Percentiles rank a stretch among this genome's conserved stretches.
These are phyloP conservation scores for Chaetothyriales sp. DNA, from an alignment of 2,329 filamentous ascomycete genomes.

Conservation along the genomic window DNA sequence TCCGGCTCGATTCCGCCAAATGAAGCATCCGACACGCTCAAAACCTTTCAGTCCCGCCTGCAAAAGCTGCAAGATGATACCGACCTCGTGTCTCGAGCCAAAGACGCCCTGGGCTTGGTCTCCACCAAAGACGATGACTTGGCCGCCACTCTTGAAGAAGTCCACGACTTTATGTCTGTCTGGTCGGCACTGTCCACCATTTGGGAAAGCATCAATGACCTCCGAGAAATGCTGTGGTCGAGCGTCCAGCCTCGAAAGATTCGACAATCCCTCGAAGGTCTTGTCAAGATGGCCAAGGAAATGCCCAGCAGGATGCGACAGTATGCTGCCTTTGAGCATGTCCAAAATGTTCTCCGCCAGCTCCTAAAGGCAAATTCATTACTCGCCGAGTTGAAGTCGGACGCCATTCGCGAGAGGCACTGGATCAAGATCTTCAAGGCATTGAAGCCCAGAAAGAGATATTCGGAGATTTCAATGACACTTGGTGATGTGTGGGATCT, in stretches of 20 bases:
- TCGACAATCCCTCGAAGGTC: slow-evolving; percentile 70
- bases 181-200: slow-evolving; percentile 94
- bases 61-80: slow-evolving; percentile 75
- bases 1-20: slow-evolving; percentile 87
- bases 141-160: slow-evolving; percentile 77
- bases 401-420: slow-evolving; percentile 89
- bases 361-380: slow-evolving; percentile 83
- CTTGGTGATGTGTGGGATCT: slow-evolving; percentile 99
- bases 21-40: slow-evolving; percentile 69
- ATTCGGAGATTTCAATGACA: slow-evolving; percentile 86
- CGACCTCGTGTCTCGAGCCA: slow-evolving; percentile 89
- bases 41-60: slow-evolving; percentile 70
- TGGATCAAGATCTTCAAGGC: slow-evolving; percentile 98
- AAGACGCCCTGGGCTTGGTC: slow-evolving; percentile 87
- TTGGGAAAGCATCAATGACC: slow-evolving; percentile 90
- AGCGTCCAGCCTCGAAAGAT: slow-evolving; percentile 92
- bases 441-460: slow-evolving; percentile 80
- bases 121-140: slow-evolving; percentile 68
- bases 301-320: slow-evolving; percentile 99
- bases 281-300: slow-evolving; percentile 96
- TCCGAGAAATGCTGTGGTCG: slow-evolving; percentile 84
- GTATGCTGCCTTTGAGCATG: slow-evolving; percentile 98
- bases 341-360: slow-evolving; percentile 78
- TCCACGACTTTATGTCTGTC: slow-evolving; percentile 96
- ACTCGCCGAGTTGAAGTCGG: slow-evolving; percentile 82